phyloP scores from a whole-genome alignment of 2,329 filamentous ascomycete genomes.

The Fusarium sacchari region DNA sequence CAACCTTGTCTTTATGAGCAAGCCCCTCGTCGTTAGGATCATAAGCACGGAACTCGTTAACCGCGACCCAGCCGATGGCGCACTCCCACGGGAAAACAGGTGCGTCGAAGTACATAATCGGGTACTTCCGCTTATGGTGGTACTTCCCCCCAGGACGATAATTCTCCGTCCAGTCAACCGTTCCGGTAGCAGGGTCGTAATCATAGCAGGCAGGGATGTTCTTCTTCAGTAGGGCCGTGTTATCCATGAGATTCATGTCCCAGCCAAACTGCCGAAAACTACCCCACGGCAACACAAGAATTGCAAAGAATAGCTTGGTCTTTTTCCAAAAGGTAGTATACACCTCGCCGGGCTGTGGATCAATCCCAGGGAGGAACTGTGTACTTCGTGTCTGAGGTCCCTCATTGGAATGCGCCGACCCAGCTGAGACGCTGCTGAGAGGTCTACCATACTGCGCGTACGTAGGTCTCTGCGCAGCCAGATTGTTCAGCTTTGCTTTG shows the following conservation, averaged over 20 bases:
- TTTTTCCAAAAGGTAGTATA: background rate
- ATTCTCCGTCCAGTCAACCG: background rate
- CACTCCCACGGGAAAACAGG: background rate
- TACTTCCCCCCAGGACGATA: accelerated
- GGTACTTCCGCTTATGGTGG: background rate
- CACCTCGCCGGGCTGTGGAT: slow-evolving; percentile 8
- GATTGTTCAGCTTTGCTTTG: background rate
- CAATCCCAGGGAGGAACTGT: background rate
- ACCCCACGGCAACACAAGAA: background rate
- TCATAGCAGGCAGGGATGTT: background rate
- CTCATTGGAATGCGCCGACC: background rate
- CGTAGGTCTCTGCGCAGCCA: background rate
- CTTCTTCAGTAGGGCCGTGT: accelerated
- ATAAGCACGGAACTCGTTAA: background rate
- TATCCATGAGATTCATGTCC: background rate
- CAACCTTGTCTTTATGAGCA: background rate
- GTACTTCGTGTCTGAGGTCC: background rate
- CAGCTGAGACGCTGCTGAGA: background rate
- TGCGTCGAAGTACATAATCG: accelerated
- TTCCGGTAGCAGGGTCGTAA: background rate
- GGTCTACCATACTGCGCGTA: background rate
- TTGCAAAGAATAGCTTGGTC: background rate
- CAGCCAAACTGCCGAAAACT: background rate
- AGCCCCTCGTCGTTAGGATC: background rate
- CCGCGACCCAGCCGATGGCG: accelerated